Percentiles rank a stretch among this genome's conserved stretches.
These are phyloP conservation scores for Candida khao-thaluensis DNA, from an alignment of 805 yeast genomes.

Conservation along the genomic window DNA sequence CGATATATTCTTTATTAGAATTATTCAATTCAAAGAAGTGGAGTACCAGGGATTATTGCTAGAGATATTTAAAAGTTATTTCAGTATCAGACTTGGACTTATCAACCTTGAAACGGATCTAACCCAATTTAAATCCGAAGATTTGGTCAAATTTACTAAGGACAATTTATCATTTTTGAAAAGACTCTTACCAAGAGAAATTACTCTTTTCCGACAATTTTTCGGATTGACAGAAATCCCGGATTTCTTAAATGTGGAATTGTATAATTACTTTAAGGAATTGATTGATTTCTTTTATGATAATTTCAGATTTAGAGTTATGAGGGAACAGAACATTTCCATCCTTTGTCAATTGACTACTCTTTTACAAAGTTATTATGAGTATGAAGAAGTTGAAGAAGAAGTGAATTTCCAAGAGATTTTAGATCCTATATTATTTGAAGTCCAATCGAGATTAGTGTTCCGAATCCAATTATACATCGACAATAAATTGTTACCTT, in stretches of 20 bases:
- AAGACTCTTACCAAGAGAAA: constrained; percentile 61
- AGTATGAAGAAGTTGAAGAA: constrained; percentile 49
- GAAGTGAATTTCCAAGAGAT: constrained; percentile 47
- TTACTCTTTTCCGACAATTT: constrained; percentile 56
- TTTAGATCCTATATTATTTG: constrained; percentile 70
- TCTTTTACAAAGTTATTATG: constrained; percentile 64
- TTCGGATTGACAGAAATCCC: constrained; percentile 24
- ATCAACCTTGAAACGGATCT: constrained; percentile 40
- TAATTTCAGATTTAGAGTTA: constrained; percentile 58
- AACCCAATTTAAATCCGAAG: constrained; percentile 19
- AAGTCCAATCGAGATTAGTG: constrained; percentile 75
- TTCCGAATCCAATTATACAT: constrained; percentile 75
- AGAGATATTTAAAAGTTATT: constrained; percentile 67
- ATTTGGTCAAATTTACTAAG: constrained; percentile 61
- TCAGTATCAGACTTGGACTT: constrained; percentile 52
- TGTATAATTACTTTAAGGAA: constrained; percentile 60
- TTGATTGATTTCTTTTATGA: constrained; percentile 80
- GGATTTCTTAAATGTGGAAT: constrained; percentile 20
- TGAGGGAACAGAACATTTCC: constrained; percentile 68
- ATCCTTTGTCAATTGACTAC: constrained; percentile 74
- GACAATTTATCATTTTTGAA: constrained; percentile 58
- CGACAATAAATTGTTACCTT: constrained; percentile 64
- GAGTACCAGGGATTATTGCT: constrained; percentile 66
- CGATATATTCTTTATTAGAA: constrained; percentile 37
- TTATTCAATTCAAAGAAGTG: constrained; percentile 28